Evolutionary conservation across 83 land plant genomes (phyloP).

Genomic region (Thuja plicata): DNA sequence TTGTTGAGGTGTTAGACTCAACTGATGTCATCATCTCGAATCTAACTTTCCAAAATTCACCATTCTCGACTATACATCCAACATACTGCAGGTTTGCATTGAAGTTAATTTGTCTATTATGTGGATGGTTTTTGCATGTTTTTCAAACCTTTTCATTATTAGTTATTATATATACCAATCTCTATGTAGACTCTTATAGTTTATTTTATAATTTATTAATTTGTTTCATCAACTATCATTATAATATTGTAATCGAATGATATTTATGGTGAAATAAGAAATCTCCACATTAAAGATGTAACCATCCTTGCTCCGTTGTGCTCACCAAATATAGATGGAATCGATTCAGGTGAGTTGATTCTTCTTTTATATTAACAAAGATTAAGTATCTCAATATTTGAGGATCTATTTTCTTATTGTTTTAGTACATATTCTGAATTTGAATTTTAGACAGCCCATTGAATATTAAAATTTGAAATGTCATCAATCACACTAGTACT

Average conservation of each 20-base stretch:
- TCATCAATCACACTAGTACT: not conserved
- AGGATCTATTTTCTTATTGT: not conserved
- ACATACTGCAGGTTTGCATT: constrained; percentile 68
- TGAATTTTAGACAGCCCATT: not conserved
- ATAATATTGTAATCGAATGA: not conserved
- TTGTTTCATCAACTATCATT: not conserved
- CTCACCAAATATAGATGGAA: constrained; percentile 88
- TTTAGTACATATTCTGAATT: not conserved
- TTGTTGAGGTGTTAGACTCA: constrained; percentile 67
- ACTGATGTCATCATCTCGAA: constrained; percentile 62
- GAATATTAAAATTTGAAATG: not conserved
- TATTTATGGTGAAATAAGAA: constrained; percentile 39
- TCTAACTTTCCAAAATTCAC: constrained; percentile 72
- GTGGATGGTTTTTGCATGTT: not conserved
- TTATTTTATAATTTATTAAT: not conserved
- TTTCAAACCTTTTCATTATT: not conserved
- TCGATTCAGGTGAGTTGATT: constrained; percentile 62
- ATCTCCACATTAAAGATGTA: constrained; percentile 45
- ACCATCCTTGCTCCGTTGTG: constrained; percentile 62
- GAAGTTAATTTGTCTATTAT: not conserved
- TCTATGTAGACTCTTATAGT: not conserved
- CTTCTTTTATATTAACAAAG: not conserved
- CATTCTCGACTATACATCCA: constrained; percentile 84
- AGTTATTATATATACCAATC: not conserved
- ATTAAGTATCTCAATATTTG: not conserved